These are phyloP conservation scores for Cyberlindnera maclurae DNA, from an alignment of 805 yeast genomes.

Conservation along the genomic window DNA sequence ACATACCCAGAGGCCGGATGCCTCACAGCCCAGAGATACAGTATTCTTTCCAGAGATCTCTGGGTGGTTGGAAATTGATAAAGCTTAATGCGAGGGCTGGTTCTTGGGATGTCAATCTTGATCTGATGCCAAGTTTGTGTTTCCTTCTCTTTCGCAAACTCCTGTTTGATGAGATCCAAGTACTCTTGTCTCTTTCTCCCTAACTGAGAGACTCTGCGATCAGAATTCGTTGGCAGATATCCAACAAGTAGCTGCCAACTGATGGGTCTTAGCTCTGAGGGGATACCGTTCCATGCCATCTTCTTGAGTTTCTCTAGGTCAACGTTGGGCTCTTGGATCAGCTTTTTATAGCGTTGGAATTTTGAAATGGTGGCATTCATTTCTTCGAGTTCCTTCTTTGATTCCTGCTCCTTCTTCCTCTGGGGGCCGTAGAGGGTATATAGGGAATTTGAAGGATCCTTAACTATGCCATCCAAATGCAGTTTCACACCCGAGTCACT, in stretches of 20 bases:
- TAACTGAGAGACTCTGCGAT: conserved; percentile 63
- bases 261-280: conserved; percentile 68
- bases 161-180: conserved; percentile 61
- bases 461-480: conserved; percentile 19
- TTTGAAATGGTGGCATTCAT: conserved; percentile 55
- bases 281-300: conserved; percentile 93
- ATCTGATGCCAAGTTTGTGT: conserved; percentile 92
- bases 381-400: conserved; percentile 42
- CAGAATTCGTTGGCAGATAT: conserved; percentile 79
- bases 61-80: conserved; percentile 70
- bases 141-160: conserved; percentile 53
- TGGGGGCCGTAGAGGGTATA: conserved; percentile 38
- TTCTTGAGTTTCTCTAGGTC: conserved; percentile 66
- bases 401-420: conserved; percentile 29
- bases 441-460: conserved; percentile 27
- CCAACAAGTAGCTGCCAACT: conserved; percentile 90
- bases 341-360: conserved; percentile 57
- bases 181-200: conserved; percentile 83
- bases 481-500: conserved; percentile 13
- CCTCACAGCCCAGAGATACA: conserved; percentile 91
- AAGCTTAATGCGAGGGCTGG: conserved; percentile 76
- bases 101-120: conserved; percentile 88
- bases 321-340: conserved; percentile 45
- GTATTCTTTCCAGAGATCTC: conserved; percentile 66
- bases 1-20: conserved; percentile 98